Base-by-base conservation (phyloP, 768 basidiomycete species). In the Mycena filopes region DNA sequence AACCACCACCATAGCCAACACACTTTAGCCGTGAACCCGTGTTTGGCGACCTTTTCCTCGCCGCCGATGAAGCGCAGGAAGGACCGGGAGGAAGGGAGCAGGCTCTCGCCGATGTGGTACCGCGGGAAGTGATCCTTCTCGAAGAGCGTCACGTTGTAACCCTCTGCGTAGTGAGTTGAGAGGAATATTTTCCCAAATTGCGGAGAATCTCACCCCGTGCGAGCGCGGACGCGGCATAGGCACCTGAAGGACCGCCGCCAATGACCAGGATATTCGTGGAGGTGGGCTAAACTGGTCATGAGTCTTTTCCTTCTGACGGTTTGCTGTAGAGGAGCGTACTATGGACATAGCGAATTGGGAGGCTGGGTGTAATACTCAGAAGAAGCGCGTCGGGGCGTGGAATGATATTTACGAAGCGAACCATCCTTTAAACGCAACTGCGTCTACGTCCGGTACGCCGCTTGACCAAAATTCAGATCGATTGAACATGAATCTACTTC, bases 61-160 rank as follows among this genome's bases (percentile, higher is more conserved):
- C 74, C 75, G n/a, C 68, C 81, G 38, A 82, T 78, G 63, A 78
- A 81, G 26, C 71, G 59, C 43, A 81, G 63, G 72, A 78, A 82
- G 4, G 71, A 63, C 20, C 74, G 74, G 45, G 77, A 63, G 9
- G 79, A 80, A 4, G 81, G 76, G 18, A 81, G 74, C 73, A 81
- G 66, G 64, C 77, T 78, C 60, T 81, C 80, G 18, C 80, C 80
- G 60, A 81, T 77, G 54, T 80, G 80, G 57, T 80, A 81, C 12
- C 74, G 63, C 3, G 77, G 77, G 51, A 78, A 77, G 56, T 72
- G 67, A 2, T 61, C 68, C 26, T 71, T 70, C 59, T 78, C 77
- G 4, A 76, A 51, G 7, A 76, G 43, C 47, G 70, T 72, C 21
- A 78, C 77, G 8, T 72, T 56, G 45, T 75, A 64, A 23, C 77